phyloP scores from a whole-genome alignment of 768 basidiomycete species.

The Mycena epipterygia region DNA sequence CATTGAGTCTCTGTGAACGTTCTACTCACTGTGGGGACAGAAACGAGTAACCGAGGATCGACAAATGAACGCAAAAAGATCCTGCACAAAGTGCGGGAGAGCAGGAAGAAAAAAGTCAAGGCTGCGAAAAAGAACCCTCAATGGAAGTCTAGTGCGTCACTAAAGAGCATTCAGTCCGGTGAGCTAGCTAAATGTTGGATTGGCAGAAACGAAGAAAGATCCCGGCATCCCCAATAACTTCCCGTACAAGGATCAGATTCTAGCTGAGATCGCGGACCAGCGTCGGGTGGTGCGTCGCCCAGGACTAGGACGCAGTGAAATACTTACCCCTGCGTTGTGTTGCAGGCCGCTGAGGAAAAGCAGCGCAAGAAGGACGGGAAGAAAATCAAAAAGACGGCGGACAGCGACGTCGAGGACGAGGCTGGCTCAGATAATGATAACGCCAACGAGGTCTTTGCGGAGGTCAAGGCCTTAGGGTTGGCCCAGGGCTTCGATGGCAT shows the following conservation, averaged over 20 bases:
- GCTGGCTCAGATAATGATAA: conserved; percentile 46
- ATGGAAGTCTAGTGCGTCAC: conserved; percentile 88
- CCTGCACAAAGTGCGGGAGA: conserved; percentile 82
- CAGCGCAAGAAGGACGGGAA: conserved; percentile 75
- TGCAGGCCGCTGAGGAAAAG: conserved; percentile 84
- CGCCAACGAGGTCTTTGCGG: conserved; percentile 43
- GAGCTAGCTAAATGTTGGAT: conserved; percentile 12
- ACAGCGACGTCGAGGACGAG: conserved; percentile 45
- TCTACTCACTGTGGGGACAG: conserved; percentile 56
- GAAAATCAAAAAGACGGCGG: conserved; percentile 51
- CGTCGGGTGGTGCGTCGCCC: conserved; percentile 73
- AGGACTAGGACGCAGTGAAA: background rate
- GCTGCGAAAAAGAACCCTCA: conserved; percentile 82
- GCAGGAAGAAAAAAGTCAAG: conserved; percentile 81
- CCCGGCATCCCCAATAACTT: conserved; percentile 95
- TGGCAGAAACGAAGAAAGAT: conserved; percentile 84
- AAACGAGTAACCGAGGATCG: conserved; percentile 86
- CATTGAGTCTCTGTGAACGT: background rate
- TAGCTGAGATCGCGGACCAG: conserved; percentile 90
- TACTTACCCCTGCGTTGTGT: background rate
- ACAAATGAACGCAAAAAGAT: conserved; percentile 81
- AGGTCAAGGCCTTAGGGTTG: conserved; percentile 51
- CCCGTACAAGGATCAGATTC: conserved; percentile 94
- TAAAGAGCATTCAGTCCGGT: background rate
- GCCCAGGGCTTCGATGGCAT: conserved; percentile 66